Evolutionary conservation across 1,284 basidiomycete genomes (phyloP), one percentile per base, ranked within the genome.

Genomic region (Quambalaria eucalypti): DNA sequence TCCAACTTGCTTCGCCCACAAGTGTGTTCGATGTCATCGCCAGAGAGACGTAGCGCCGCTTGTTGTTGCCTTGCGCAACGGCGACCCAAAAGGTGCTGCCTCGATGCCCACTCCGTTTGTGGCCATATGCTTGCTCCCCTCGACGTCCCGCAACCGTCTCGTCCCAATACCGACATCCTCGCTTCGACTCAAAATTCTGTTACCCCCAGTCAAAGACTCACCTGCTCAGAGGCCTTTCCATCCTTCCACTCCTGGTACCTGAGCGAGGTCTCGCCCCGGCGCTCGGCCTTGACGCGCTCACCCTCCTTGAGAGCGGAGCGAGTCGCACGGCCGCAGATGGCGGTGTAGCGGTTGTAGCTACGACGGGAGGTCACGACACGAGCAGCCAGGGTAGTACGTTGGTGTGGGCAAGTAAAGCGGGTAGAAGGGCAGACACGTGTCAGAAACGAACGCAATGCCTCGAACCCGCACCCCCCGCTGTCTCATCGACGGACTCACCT

Each of bases 331-430:
- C 75, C 76, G 48, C 70, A 71, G 64, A 78, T 71, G 52, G 66
- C 60, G 55, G 76, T 74, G 74, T 77, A 78, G 73, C 77, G 77
- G 77, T 77, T 78, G 76, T 76, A 78, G 55, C 77, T 78, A 28
- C 3, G 42, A 26, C 7, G 21, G 19, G 42, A 46, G 42, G 19
- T 6, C 16, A 14, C 5, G 48, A 49, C 5, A 30, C 2, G 31
- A 36, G 29, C 21, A 30, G 8, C 5, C 12, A 28, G 48, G 31
- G 48, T n/a, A 30, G 48, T 2, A 16, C 5, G 48, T 19, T 10
- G 19, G 28, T 5, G 48, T 4, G n/a, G 7, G 31, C 4, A 30
- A n/a, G 28, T 2, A 4, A 25, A 25, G 28, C 25, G 4, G n/a
- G 44, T 26, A 46, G 10, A 21, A 47, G 44, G 44, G 44, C 4